These are phyloP conservation scores for Rhizophora mangle DNA, from an alignment of 345 rosid genomes.

Conservation along the genomic window DNA sequence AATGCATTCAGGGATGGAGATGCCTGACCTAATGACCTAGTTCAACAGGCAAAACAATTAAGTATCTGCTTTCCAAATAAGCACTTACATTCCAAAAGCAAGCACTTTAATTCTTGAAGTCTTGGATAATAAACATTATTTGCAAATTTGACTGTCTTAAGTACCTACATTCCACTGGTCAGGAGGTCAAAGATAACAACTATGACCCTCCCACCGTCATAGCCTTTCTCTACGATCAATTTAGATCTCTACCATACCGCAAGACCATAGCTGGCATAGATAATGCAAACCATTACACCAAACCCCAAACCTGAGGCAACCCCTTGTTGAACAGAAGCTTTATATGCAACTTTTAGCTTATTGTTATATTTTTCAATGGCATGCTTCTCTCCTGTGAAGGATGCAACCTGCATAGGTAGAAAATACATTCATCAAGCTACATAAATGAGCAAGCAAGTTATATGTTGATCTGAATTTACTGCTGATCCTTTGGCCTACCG, in stretches of 20 bases:
- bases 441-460: background rate
- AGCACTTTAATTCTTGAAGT: no score
- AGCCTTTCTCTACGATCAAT: slow-evolving; percentile 57
- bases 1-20: slow-evolving; percentile 64
- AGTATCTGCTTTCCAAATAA: background rate
- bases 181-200: slow-evolving; percentile 58
- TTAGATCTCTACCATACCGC: slow-evolving; percentile 76
- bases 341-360: slow-evolving; percentile 56
- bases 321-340: slow-evolving; percentile 58
- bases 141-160: background rate
- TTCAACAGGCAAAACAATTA: slow-evolving; percentile 2
- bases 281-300: slow-evolving; percentile 43
- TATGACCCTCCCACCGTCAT: slow-evolving; percentile 76
- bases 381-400: slow-evolving; percentile 87
- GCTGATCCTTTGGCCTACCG: slow-evolving; percentile 9
- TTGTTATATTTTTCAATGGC: slow-evolving; percentile 57
- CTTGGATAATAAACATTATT: background rate
- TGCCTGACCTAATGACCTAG: slow-evolving; percentile 66
- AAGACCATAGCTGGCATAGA: slow-evolving; percentile 54
- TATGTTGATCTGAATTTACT: background rate
- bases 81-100: slow-evolving; percentile 5
- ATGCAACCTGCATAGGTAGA: slow-evolving; percentile 46
- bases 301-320: slow-evolving; percentile 68
- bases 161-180: slow-evolving; percentile 74
- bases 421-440: background rate